A percentile compares a stretch with the other conserved stretches of the same genome.
Evolutionary conservation across 805 yeast genomes (phyloP).

Genomic region (Yarrowia keelungensis): DNA sequence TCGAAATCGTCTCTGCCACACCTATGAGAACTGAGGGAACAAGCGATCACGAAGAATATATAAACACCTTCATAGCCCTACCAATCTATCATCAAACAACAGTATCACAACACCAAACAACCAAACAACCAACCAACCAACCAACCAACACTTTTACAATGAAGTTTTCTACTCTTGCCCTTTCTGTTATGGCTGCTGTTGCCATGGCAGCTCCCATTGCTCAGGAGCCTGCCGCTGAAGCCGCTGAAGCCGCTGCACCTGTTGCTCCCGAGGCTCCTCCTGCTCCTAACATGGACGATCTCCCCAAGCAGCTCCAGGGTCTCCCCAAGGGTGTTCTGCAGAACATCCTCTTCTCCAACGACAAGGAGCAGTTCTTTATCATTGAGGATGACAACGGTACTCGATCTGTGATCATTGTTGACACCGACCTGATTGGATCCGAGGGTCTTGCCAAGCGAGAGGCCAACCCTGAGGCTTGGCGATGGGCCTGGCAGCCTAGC

Average conservation of each 20-base stretch:
- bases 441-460: slow-evolving; percentile 27
- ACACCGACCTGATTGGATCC: neutral
- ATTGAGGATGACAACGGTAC: slow-evolving; percentile 3
- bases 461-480: slow-evolving; percentile 30
- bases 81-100: slow-evolving; percentile 12
- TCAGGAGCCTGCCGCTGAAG: neutral
- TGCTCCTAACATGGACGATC: neutral
- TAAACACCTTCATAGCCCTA: neutral
- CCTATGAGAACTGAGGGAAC: neutral
- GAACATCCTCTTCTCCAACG: slow-evolving; percentile 6
- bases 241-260: neutral
- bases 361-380: slow-evolving; percentile 3
- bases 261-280: neutral
- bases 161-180: slow-evolving; percentile 32
- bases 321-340: slow-evolving; percentile 28
- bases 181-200: slow-evolving; percentile 10
- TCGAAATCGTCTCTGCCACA: neutral
- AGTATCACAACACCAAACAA: slow-evolving; percentile 7
- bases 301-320: slow-evolving; percentile 19
- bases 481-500: neutral
- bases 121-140: slow-evolving; percentile 18
- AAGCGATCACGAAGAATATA: neutral
- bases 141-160: slow-evolving; percentile 6
- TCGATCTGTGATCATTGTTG: slow-evolving; percentile 1
- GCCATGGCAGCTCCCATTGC: slow-evolving; percentile 16